Conservation (phyloP, 805 yeast genomes). For the Wickerhamiella parazyma region DNA sequence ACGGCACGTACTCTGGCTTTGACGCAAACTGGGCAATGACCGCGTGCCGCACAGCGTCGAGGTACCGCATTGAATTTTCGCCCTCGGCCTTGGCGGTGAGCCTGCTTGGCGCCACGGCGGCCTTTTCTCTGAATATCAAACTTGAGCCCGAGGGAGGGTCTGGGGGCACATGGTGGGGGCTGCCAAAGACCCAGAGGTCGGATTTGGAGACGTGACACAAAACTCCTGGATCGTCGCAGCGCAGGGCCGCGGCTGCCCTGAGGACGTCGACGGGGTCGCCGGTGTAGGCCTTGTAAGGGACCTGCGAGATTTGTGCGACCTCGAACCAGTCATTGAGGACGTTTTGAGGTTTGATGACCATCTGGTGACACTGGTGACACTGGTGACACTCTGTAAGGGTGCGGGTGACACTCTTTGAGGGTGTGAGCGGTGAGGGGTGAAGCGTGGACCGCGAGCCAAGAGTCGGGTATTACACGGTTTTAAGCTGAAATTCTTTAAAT, state of each 20-base stretch:
- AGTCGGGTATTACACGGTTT: too few relatives aligned
- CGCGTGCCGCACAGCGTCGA: slow-evolving; percentile 15
- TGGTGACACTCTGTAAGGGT: too few relatives aligned
- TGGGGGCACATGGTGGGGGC: background rate
- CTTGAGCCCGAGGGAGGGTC: slow-evolving; percentile 12
- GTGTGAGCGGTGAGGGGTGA: too few relatives aligned
- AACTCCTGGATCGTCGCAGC: slow-evolving; percentile 8
- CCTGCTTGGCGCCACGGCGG: slow-evolving; percentile 4
- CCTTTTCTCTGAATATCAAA: slow-evolving; percentile 13
- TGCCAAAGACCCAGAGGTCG: slow-evolving; percentile 19
- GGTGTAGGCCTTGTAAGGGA: slow-evolving; percentile 11
- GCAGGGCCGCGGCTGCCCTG: slow-evolving; percentile 17
- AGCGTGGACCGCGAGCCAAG: too few relatives aligned
- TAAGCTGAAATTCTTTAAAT: too few relatives aligned
- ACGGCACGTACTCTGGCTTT: background rate
- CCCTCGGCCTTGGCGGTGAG: slow-evolving; percentile 10
- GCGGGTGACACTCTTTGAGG: too few relatives aligned
- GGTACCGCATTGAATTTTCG: slow-evolving; percentile 10
- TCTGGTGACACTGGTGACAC: background rate
- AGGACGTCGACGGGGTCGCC: background rate
- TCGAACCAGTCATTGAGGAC: slow-evolving; percentile 16
- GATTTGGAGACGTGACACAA: slow-evolving; percentile 13
- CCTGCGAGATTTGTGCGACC: slow-evolving; percentile 13
- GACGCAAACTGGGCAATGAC: slow-evolving; percentile 13
- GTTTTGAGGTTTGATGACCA: slow-evolving; percentile 7